A percentile compares a stretch with the other conserved stretches of the same genome.
phyloP scores from a whole-genome alignment of 1,139 yeast species.

The Lodderomyces metapsilosis region DNA sequence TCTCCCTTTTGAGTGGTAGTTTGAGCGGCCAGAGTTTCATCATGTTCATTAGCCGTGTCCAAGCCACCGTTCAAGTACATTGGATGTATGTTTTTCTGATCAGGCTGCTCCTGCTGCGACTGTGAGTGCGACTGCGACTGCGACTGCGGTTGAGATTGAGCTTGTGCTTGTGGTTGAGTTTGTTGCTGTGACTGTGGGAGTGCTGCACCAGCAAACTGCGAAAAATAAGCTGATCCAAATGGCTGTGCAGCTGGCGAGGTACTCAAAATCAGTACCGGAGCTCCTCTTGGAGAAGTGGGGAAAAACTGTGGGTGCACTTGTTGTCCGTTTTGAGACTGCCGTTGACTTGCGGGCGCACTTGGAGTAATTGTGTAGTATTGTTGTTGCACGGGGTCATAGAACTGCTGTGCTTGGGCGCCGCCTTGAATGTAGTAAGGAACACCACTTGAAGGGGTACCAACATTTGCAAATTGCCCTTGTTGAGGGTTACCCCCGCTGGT shows the following conservation, averaged over 20 bases:
- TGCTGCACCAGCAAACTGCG: slow-evolving; percentile 8
- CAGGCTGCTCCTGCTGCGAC: slow-evolving; percentile 3
- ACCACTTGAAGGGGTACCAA: slow-evolving; percentile 20
- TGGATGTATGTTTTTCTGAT: slow-evolving; percentile 8
- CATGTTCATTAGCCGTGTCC: background rate
- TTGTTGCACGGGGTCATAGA: slow-evolving; percentile 48
- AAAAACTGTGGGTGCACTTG: slow-evolving; percentile 37
- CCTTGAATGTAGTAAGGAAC: slow-evolving; percentile 19
- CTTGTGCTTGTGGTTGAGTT: slow-evolving; percentile 10
- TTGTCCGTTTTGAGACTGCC: slow-evolving; percentile 9
- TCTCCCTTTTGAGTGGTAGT: background rate
- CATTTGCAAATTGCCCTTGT: slow-evolving; percentile 6
- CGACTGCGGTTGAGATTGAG: slow-evolving; percentile 8
- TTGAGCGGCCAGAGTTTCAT: slow-evolving; percentile 5
- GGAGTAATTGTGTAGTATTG: slow-evolving; percentile 46
- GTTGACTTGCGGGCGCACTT: slow-evolving; percentile 14
- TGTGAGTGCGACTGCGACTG: no score
- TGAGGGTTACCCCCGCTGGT: slow-evolving; percentile 11
- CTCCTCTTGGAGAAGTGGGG: slow-evolving; percentile 38
- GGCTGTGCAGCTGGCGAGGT: slow-evolving; percentile 12
- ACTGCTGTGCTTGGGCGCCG: slow-evolving; percentile 35
- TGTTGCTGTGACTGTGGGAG: slow-evolving; percentile 10
- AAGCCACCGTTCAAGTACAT: slow-evolving; percentile 8
- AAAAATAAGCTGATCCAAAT: slow-evolving; percentile 10
- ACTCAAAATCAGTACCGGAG: slow-evolving; percentile 11